phyloP scores from a whole-genome alignment of 495 filamentous ascomycete genomes.

The Neurospora sp. region DNA sequence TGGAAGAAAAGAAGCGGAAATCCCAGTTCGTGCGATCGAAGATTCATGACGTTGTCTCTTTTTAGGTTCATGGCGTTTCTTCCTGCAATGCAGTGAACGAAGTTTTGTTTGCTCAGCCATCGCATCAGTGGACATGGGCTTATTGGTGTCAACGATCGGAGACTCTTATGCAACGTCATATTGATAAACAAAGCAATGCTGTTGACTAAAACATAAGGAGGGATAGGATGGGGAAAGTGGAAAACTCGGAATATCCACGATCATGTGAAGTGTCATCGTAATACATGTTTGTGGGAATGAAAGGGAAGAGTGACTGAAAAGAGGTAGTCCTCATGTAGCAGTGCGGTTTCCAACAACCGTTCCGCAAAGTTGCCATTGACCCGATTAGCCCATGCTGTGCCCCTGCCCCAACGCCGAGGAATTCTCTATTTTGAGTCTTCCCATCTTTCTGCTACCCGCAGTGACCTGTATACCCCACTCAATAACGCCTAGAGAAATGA shows the following conservation, averaged over 20 bases:
- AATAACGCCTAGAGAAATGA: not conserved
- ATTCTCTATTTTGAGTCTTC: not conserved
- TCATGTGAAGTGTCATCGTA: not conserved
- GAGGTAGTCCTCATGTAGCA: not conserved
- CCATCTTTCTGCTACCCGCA: not conserved
- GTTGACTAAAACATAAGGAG: not conserved
- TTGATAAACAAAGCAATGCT: not conserved
- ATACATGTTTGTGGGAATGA: not conserved
- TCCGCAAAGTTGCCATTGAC: not conserved
- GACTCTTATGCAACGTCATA: not conserved
- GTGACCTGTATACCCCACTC: not conserved
- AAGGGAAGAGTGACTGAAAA: not conserved
- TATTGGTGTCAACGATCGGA: not conserved
- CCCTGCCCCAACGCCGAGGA: not conserved
- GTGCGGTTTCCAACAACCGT: not conserved
- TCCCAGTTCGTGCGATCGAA: not conserved
- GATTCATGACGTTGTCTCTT: not conserved
- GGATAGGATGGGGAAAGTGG: not conserved
- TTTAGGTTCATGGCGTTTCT: not conserved
- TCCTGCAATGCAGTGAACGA: not conserved
- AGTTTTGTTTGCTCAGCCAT: not conserved
- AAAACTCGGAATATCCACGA: not conserved
- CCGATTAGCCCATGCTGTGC: not conserved
- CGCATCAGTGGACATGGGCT: not conserved
- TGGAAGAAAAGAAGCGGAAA: not conserved